Conservation (phyloP, 257 asterid genomes). For the Solanum sejunctum region DNA sequence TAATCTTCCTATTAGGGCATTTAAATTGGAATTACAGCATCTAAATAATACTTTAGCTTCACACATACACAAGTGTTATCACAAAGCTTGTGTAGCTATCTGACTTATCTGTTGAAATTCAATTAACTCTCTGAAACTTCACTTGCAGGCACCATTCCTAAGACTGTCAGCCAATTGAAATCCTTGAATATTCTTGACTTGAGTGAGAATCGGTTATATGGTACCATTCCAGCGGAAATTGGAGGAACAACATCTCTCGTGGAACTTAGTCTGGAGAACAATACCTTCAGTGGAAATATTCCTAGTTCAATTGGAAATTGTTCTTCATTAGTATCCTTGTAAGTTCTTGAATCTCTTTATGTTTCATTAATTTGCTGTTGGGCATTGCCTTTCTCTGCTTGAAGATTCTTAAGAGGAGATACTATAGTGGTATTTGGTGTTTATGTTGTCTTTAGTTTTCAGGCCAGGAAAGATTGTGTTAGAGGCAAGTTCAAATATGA, state of each 20-base stretch:
- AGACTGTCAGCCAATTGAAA: slow-evolving; percentile 34
- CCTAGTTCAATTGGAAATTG: slow-evolving; percentile 58
- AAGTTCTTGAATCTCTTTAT: slow-evolving; percentile 21
- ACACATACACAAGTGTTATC: slow-evolving; percentile 28
- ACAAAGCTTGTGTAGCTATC: slow-evolving; percentile 32
- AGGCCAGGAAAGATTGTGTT: neutral
- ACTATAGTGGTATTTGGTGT: neutral
- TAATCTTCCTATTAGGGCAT: slow-evolving; percentile 43
- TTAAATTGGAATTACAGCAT: slow-evolving; percentile 43
- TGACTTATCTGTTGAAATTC: slow-evolving; percentile 38
- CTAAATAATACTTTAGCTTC: slow-evolving; percentile 30
- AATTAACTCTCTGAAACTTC: slow-evolving; percentile 34
- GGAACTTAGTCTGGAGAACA: slow-evolving; percentile 44
- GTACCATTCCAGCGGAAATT: slow-evolving; percentile 61
- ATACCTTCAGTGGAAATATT: slow-evolving; percentile 44
- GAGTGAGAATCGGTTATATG: slow-evolving; percentile 52
- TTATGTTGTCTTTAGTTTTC: neutral
- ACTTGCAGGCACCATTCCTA: slow-evolving; percentile 38
- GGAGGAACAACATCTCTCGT: slow-evolving; percentile 48
- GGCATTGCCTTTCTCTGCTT: neutral
- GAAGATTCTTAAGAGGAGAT: neutral
- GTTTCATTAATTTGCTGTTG: neutral
- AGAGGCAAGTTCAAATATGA: neutral
- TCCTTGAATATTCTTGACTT: slow-evolving; percentile 39
- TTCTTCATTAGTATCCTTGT: slow-evolving; percentile 41